These are phyloP conservation scores for Ophiostoma sp. DNA, from an alignment of 2,329 filamentous ascomycete species.

Conservation along the genomic window DNA sequence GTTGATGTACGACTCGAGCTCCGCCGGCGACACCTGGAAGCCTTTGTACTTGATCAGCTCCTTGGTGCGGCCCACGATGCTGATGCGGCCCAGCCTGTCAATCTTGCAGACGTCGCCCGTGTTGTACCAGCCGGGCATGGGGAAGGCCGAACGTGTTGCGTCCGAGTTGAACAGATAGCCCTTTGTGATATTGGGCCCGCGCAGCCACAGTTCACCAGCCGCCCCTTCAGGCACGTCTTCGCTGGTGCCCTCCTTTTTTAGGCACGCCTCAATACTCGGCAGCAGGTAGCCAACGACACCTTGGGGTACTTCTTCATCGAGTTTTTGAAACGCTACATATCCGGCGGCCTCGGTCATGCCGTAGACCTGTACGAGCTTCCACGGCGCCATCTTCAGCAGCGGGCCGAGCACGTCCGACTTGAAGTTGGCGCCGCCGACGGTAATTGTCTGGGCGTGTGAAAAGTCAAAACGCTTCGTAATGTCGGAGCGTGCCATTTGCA, in stretches of 20 bases:
- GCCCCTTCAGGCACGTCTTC: background rate
- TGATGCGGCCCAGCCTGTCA: conserved; percentile 32
- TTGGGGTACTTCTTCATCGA: conserved; percentile 26
- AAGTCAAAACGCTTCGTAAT: conserved; percentile 36
- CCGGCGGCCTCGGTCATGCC: conserved; percentile 43
- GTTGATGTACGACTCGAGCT: conserved; percentile 36
- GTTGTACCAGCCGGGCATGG: conserved; percentile 39
- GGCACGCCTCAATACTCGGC: background rate
- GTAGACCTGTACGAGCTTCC: conserved; percentile 40
- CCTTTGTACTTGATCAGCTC: conserved; percentile 42
- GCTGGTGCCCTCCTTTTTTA: background rate
- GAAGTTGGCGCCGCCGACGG: conserved; percentile 35
- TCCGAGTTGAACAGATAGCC: conserved; percentile 39
- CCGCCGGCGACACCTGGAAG: conserved; percentile 38
- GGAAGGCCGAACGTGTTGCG: conserved; percentile 36
- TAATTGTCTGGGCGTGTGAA: conserved; percentile 35
- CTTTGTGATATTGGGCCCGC: conserved; percentile 24
- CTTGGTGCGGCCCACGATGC: conserved; percentile 38
- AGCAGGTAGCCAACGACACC: background rate
- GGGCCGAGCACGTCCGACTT: conserved; percentile 34
- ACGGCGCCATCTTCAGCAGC: conserved; percentile 33
- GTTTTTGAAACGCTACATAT: conserved; percentile 39
- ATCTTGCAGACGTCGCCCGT: conserved; percentile 43
- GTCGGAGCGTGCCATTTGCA: conserved; percentile 36
- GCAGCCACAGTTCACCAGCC: background rate